Conservation (phyloP, 495 filamentous ascomycete genomes). For the Penicillium cosmopolitanum region DNA sequence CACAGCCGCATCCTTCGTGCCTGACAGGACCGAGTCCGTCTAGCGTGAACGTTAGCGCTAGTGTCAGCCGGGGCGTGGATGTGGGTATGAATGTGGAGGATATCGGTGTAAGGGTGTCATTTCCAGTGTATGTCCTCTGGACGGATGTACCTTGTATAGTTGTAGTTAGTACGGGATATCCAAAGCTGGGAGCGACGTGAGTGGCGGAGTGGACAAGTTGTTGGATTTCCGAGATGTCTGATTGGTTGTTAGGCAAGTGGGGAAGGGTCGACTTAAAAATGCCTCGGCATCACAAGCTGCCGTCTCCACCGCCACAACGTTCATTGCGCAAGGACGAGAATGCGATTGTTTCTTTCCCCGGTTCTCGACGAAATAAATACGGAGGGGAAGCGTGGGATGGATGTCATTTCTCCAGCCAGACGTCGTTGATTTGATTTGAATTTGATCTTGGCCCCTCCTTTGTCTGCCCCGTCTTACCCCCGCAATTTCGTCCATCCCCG, state of each 20-base stretch:
- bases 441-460: background rate
- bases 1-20: conserved; percentile 3
- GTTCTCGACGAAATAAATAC: background rate
- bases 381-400: background rate
- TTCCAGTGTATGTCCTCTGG: too few species aligned
- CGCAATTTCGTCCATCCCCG: background rate
- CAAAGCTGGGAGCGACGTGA: background rate
- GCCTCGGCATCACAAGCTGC: conserved; percentile 2
- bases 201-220: background rate
- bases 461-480: background rate
- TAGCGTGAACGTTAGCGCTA: background rate
- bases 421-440: background rate
- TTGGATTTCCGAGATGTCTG: background rate
- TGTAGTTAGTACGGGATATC: too few species aligned
- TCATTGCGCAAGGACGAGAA: background rate
- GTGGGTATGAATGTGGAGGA: background rate
- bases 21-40: background rate
- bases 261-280: background rate
- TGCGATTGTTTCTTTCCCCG: background rate
- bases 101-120: too few species aligned
- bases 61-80: background rate
- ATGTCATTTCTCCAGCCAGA: background rate
- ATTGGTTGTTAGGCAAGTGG: background rate
- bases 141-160: too few species aligned
- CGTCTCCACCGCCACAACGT: too few species aligned